These are phyloP conservation scores for Onygena corvina DNA, from an alignment of 2,329 filamentous ascomycete genomes.

Conservation along the genomic window DNA sequence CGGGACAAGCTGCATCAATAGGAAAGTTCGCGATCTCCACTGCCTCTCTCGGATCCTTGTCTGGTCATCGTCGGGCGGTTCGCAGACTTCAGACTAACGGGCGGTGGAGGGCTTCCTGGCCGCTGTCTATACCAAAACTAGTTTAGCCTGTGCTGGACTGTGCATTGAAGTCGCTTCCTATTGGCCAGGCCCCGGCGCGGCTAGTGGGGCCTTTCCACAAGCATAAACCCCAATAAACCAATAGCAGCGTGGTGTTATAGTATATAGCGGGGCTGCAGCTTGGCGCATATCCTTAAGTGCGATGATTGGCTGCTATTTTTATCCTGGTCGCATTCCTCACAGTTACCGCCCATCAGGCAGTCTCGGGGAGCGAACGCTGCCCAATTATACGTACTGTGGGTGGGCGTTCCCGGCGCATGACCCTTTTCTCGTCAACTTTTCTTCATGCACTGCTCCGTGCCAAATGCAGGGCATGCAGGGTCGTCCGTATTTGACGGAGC, in stretches of 20 bases:
- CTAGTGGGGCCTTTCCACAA: not conserved
- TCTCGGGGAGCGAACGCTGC: not conserved
- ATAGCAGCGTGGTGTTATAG: not conserved
- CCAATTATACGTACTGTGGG: not conserved
- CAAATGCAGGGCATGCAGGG: constrained; percentile 5
- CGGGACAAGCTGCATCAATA: constrained; percentile 4
- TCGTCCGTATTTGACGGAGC: not conserved
- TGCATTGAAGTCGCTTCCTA: constrained; percentile 1
- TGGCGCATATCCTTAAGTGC: not conserved
- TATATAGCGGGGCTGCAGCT: not conserved
- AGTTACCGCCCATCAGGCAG: not conserved
- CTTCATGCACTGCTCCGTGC: constrained; percentile 1
- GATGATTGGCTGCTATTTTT: constrained; percentile 4
- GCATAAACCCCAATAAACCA: not conserved
- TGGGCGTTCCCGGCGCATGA: not conserved
- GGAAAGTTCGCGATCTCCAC: constrained; percentile 4
- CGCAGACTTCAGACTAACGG: not conserved
- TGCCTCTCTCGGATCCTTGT: not conserved
- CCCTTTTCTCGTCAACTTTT: not conserved
- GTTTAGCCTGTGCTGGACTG: constrained; percentile 1
- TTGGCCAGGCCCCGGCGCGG: not conserved
- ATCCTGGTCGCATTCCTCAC: not conserved
- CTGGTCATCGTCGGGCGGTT: not conserved
- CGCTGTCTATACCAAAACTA: not conserved
- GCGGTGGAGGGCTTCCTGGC: not conserved